Percentiles rank a stretch among this genome's conserved stretches.
phyloP scores from a whole-genome alignment of 1,284 basidiomycete genomes.

The Irpex lacteus region DNA sequence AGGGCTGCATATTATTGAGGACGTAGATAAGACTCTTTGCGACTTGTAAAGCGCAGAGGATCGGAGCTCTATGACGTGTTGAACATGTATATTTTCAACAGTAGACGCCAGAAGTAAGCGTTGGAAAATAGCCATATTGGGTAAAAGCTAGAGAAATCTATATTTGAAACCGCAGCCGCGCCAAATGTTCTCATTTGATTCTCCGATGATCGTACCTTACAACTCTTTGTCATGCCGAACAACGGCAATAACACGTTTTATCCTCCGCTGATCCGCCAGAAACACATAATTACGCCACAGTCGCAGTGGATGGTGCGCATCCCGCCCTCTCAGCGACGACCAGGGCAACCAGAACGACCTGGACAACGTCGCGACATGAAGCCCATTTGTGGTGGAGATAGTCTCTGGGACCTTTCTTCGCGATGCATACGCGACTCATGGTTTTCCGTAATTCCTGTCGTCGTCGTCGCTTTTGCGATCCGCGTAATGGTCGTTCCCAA shows the following conservation, averaged over 20 bases:
- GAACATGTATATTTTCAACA: not conserved
- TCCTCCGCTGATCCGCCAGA: not conserved
- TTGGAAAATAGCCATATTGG: not conserved
- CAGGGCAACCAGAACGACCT: not conserved
- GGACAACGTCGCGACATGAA: not conserved
- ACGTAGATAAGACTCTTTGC: too few relatives aligned
- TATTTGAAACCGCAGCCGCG: too few relatives aligned
- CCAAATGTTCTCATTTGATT: too few relatives aligned
- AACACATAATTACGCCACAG: not conserved
- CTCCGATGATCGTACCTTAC: too few relatives aligned
- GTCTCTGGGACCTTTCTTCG: conserved; percentile 43
- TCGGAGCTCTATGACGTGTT: not conserved
- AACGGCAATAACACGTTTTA: too few relatives aligned
- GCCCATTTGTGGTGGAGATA: conserved; percentile 19
- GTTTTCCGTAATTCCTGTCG: conserved; percentile 48
- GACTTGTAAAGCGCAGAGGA: too few relatives aligned
- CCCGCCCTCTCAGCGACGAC: not conserved
- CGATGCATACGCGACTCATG: conserved; percentile 57
- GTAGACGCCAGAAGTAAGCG: not conserved
- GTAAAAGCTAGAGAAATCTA: not conserved
- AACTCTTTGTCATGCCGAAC: too few relatives aligned
- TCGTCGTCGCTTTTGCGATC: conserved; percentile 37
- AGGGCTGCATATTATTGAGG: too few relatives aligned
- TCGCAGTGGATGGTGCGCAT: not conserved
- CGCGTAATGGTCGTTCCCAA: conserved; percentile 36